Base-by-base conservation (phyloP, 345 rosid species). In the Anacardium occidentale region DNA sequence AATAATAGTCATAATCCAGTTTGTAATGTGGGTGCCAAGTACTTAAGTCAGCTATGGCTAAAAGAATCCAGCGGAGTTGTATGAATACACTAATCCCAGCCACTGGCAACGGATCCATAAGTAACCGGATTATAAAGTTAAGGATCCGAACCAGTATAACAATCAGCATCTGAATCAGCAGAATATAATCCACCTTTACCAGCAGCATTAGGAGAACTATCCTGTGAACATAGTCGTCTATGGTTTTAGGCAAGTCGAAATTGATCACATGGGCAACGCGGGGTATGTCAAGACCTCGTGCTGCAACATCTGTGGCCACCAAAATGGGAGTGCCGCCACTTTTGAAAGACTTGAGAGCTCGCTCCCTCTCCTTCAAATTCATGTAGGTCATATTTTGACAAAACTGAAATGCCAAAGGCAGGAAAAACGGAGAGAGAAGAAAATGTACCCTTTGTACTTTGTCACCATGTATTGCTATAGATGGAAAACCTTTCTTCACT, bases 251-350 rank as follows among this genome's bases (percentile, higher is more conserved):
- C 50, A 86, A 72, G 78, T 86, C 90, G 65, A 78, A 86, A 62
- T 86, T 86, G 52, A 84, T 75, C 22, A 86, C 90, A 74, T 79
- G 90, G 17, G 90, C 79, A 50, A 86, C 88, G 26, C 66, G 71
- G 0, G 88, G 90, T 13, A 86, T 77, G 68, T 86, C 90, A 40
- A 86, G 79, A 18, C 88, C 88, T 29, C 88, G 75, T 0, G 90
- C 75, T 18, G 90, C 90, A 74, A 86, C 90, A 65, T 86, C 90
- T 18, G 88, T 86, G 50, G 90, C 90, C 58, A 86, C 90, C 81
- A 86, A 50, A 44, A 84, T 87, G 20, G 88, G 85, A 64, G 82
- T 81, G 10, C 63, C 37, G 52, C 86, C 88, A 3, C 69, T 77
- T 42, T 83, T 83, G 61, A 87, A 87, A 42, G 78, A 83, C 62